Evolutionary conservation across 2,329 filamentous ascomycete genomes (phyloP).

Genomic region (Hymenoscyphus linearis): DNA sequence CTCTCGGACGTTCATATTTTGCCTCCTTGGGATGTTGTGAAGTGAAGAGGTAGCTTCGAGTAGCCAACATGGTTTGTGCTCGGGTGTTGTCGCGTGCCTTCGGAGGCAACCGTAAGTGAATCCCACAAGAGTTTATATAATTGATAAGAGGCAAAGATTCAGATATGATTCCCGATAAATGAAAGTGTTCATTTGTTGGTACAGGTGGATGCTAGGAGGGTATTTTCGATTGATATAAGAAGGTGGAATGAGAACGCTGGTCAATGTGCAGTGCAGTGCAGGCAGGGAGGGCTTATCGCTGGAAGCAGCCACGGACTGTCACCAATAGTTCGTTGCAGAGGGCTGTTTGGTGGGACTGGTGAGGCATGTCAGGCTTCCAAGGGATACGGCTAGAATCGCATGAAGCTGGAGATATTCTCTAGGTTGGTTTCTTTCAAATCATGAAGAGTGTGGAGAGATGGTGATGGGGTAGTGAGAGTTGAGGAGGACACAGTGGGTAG

Average conservation of each 20-base stretch:
- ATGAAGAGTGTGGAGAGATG: background rate
- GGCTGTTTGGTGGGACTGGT: constrained; percentile 15
- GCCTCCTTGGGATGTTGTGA: constrained; percentile 13
- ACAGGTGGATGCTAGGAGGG: background rate
- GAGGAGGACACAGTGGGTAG: background rate
- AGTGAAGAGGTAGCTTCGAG: constrained; percentile 26
- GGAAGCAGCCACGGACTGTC: constrained; percentile 10
- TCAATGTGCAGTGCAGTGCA: background rate
- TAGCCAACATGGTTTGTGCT: constrained; percentile 23
- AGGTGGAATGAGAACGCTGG: background rate
- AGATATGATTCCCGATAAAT: background rate
- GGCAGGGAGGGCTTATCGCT: constrained; percentile 9
- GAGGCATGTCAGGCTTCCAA: constrained; percentile 14
- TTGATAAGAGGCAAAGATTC: constrained; percentile 12
- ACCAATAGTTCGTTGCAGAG: constrained; percentile 14
- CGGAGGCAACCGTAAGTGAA: constrained; percentile 6
- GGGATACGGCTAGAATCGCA: background rate
- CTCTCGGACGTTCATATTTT: constrained; percentile 16
- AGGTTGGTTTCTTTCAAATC: background rate
- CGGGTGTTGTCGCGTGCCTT: constrained; percentile 16
- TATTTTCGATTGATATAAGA: background rate
- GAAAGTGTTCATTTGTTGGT: background rate
- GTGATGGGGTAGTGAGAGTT: background rate
- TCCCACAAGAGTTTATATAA: constrained; percentile 12
- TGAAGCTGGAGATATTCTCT: background rate